Conservation (phyloP, 768 basidiomycete genomes). For the Sarcodon aspratus region DNA sequence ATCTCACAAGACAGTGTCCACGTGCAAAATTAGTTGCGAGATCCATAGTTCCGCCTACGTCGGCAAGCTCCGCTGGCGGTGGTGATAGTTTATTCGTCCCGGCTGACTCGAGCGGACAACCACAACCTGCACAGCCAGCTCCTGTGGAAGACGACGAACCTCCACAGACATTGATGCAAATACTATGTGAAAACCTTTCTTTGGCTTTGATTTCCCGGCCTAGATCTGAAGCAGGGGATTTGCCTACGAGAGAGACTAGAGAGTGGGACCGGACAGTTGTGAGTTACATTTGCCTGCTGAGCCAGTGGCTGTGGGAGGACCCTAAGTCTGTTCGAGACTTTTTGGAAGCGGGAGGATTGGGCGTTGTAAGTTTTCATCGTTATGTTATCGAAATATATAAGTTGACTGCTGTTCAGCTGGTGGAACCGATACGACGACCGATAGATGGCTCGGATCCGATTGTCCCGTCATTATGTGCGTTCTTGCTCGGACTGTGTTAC, state of each 20-base stretch:
- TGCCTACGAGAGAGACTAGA: conserved; percentile 57
- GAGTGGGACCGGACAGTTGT: conserved; percentile 90
- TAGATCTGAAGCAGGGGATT: conserved; percentile 31
- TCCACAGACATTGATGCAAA: conserved; percentile 65
- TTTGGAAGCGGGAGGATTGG: conserved; percentile 80
- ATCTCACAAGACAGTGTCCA: conserved; percentile 60
- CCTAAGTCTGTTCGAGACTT: conserved; percentile 81
- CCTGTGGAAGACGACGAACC: conserved; percentile 41
- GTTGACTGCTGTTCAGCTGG: conserved; percentile 43
- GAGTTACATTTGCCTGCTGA: conserved; percentile 72
- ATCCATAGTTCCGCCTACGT: conserved; percentile 40
- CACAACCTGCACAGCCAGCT: conserved; percentile 20
- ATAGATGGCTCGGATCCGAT: conserved; percentile 75
- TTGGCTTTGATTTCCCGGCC: conserved; percentile 72
- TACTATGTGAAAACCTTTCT: conserved; percentile 85
- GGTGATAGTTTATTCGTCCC: conserved; percentile 60
- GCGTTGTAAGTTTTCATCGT: conserved; percentile 53
- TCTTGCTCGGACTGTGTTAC: conserved; percentile 88
- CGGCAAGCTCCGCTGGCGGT: conserved; percentile 17
- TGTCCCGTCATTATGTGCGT: conserved; percentile 83
- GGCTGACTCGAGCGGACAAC: conserved; percentile 34
- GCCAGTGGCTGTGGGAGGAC: conserved; percentile 97
- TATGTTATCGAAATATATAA: not conserved
- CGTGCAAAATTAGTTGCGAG: conserved; percentile 55
- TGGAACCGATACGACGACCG: conserved; percentile 84